Evolutionary conservation across 2,329 filamentous ascomycete species (phyloP), one percentile per base, ranked within the genome.

Genomic region (Sporothrix sp.): DNA sequence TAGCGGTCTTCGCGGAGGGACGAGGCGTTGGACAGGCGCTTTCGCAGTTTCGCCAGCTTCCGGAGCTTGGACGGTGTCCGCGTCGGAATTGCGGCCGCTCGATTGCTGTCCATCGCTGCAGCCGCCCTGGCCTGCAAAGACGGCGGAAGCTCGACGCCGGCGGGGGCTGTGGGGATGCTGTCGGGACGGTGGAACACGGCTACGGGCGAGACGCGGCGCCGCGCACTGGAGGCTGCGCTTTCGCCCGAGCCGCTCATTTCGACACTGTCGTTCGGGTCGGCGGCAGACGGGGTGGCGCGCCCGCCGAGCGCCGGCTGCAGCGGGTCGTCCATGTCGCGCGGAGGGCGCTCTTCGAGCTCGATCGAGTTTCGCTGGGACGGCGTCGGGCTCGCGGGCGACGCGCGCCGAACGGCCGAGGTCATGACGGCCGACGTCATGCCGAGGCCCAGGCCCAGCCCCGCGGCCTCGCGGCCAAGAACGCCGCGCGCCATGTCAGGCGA

Each of bases 361-460:
- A 27, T 36, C 0, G 42, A 46, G 16, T 32, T 28, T 4, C 40
- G 35, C 42, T 44, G 27, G 35, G 52, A 28, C 1, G 25, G 43
- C 1, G 40, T 32, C 1, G 50, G 45, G 3, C 11, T 7, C 9
- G 47, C 14, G 4, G 52, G 45, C n/a, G 54, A 43, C 18, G 60
- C 62, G 58, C 73, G 74, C 56, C 70, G 73, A 62, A 70, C 78
- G 23, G 72, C 79, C 23, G 73, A 80, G n/a, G 72, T 81, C 14
- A 80, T 63, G 13, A 75, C 63, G 33, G 74, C 70, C 46, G 79
- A 78, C 37, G 73, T 68, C 9, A 71, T 76, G 35, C 37, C 75
- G 37, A 76, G 72, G 9, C 74, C 78, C n/a, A 82, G 61, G 9
- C 74, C 78, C n/a, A 82, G 61, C 1, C 76, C 78, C 23, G 75